Evolutionary conservation across 495 filamentous ascomycete genomes (phyloP).

Genomic region (Trichoderma erinaceum): DNA sequence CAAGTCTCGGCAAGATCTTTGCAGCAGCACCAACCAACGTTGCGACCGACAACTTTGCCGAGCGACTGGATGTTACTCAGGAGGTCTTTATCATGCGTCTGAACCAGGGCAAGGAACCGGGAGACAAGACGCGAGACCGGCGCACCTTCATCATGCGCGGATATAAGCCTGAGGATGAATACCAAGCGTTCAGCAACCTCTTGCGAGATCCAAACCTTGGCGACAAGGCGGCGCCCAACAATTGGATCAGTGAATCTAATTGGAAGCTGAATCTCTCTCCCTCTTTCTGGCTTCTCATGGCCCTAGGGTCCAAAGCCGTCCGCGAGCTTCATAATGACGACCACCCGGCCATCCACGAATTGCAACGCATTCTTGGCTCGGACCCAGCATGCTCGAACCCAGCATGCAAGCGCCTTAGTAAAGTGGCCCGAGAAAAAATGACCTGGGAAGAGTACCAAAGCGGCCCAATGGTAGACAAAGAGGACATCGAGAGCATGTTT

Average conservation of each 20-base stretch:
- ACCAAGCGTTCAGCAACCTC: not conserved
- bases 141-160: constrained; percentile 14
- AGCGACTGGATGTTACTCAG: constrained; percentile 1
- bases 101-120: constrained; percentile 11
- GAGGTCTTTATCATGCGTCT: not conserved
- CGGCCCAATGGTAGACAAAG: not conserved
- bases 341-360: constrained; percentile 3
- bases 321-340: constrained; percentile 16
- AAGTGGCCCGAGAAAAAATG: constrained; percentile 13
- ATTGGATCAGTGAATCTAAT: not conserved
- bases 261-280: constrained; percentile 8
- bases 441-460: constrained; percentile 16
- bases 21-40: constrained; percentile 13
- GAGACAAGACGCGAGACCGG: not conserved
- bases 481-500: constrained; percentile 3
- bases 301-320: constrained; percentile 8
- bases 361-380: constrained; percentile 14
- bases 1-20: constrained; percentile 4
- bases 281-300: constrained; percentile 18
- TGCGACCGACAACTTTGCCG: constrained; percentile 16
- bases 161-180: not conserved
- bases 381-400: too few relatives aligned
- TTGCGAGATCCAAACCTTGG: not conserved
- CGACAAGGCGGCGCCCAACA: not conserved
- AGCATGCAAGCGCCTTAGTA: not conserved